Base-by-base conservation (phyloP, 441 rosid species). In the Arabidopsis lyrata region DNA sequence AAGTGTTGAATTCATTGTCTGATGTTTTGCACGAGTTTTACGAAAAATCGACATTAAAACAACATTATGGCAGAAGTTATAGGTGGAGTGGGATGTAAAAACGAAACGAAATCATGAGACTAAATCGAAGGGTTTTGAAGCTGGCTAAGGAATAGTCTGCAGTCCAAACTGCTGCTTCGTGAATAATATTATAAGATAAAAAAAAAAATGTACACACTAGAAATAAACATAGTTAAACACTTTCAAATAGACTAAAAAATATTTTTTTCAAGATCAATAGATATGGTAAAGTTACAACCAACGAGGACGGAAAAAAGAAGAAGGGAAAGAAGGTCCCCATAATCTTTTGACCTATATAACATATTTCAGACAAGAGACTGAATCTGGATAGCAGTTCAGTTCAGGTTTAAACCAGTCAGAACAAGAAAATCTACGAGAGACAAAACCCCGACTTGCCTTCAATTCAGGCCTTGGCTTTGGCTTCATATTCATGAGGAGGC, bases 401-500 rank as follows among this genome's bases (percentile, higher is more conserved):
- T 47, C 39, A 56, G 39, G 61, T 48, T 70, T 45, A 64, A 8
- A 77, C 31, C 72, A 68, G 63, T 64, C 76, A 58, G 50, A 70
- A 64, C 52, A 57, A 58, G 56, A 29, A 74, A 31, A 39, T 74
- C 64, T 66, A 66, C 58, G 5, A 5, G 29, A 66, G 16, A 10
- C 9, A n/a, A 62, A 9, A 61, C 10, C 29, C 27, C 35, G 16
- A 6, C 63, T 34, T 49, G 49, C 35, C 63, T 82, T 78, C 74
- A 56, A 60, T 70, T 77, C 83, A 81, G 27, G 73, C 75, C 52
- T 73, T 79, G 79, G 88, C 88, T 80, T 76, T 92, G 71, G 86
- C 87, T 72, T 86, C 91, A 42, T 90, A 92, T 62, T 87, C 97
- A 22, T 81, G 78, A 3, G 88, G 91, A 80, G 68, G 86, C 97